phyloP scores from a whole-genome alignment of 2,329 filamentous ascomycete species.

The Rhinocladiella similis region DNA sequence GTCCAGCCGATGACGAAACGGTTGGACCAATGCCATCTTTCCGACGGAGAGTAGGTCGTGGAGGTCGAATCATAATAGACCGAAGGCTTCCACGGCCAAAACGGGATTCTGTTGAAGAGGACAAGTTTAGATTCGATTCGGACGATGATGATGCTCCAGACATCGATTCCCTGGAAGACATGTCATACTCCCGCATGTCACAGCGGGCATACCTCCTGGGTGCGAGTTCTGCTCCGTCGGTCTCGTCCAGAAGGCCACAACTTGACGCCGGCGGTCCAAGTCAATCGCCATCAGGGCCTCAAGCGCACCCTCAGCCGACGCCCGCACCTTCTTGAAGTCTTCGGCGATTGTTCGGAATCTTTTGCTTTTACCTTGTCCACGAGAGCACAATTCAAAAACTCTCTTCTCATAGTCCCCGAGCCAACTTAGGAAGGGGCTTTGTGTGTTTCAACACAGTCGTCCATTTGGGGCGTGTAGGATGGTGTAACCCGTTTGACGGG shows the following conservation, averaged over 20 bases:
- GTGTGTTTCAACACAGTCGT: constrained; percentile 3
- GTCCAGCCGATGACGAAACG: constrained; percentile 45
- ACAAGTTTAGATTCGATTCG: constrained; percentile 84
- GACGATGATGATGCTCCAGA: constrained; percentile 69
- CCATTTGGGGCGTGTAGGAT: constrained; percentile 18
- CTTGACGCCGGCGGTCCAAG: constrained; percentile 21
- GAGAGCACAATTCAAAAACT: constrained; percentile 28
- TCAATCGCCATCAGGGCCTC: constrained; percentile 16
- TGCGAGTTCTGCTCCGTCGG: constrained; percentile 22
- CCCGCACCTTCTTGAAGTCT: constrained; percentile 22
- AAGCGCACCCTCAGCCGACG: constrained; percentile 15
- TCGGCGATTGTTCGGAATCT: constrained; percentile 11
- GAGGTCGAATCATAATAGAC: constrained; percentile 86
- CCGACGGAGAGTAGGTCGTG: constrained; percentile 78
- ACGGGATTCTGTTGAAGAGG: constrained; percentile 52
- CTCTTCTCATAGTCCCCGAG: constrained; percentile 15
- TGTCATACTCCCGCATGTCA: constrained; percentile 47
- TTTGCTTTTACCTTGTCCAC: constrained; percentile 15
- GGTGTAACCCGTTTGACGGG: constrained; percentile 6
- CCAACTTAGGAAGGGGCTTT: constrained; percentile 6
- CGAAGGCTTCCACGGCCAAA: constrained; percentile 65
- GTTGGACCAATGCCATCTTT: constrained; percentile 62
- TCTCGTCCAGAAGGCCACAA: constrained; percentile 26
- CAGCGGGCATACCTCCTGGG: constrained; percentile 52
- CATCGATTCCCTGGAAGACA: constrained; percentile 10